Percentiles rank a stretch among this genome's conserved stretches.
phyloP scores from a whole-genome alignment of 225 moss, liverwort and hornwort genomes.

The Bryoerythrophyllum caledonicum region DNA sequence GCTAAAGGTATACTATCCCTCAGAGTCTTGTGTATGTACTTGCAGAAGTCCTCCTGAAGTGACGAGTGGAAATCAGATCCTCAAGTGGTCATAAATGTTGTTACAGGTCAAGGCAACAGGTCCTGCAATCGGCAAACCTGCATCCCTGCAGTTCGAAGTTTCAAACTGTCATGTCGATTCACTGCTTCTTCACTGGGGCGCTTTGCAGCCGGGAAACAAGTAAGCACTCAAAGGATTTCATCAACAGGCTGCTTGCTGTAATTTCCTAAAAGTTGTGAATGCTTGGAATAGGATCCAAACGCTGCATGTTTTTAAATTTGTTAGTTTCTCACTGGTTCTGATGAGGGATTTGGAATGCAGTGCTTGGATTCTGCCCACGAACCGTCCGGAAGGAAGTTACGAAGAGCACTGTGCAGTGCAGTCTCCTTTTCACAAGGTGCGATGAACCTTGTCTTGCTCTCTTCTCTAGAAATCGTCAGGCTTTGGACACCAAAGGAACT shows the following conservation, averaged over 20 bases:
- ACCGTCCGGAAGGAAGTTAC: constrained; percentile 39
- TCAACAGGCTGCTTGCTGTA: background rate
- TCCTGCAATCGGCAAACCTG: constrained; percentile 55
- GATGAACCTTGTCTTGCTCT: background rate
- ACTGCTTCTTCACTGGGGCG: constrained; percentile 81
- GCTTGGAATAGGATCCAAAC: background rate
- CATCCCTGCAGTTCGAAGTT: constrained; percentile 63
- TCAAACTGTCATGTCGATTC: constrained; percentile 48
- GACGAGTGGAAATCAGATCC: background rate
- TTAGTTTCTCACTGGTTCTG: background rate
- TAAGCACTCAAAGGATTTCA: constrained; percentile 13
- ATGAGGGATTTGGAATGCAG: constrained; percentile 25
- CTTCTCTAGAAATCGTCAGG: background rate
- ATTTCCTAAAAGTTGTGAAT: background rate
- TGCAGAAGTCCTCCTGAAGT: background rate
- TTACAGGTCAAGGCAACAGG: constrained; percentile 54
- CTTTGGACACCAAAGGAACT: background rate
- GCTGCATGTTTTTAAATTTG: background rate
- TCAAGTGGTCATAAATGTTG: background rate
- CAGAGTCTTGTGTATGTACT: background rate
- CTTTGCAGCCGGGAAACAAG: constrained; percentile 68
- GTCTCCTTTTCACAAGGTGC: constrained; percentile 46
- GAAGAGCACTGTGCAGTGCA: constrained; percentile 46
- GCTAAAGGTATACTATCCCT: constrained; percentile 25
- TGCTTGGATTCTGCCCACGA: constrained; percentile 46